These are phyloP conservation scores for Lentinula boryana DNA, from an alignment of 768 basidiomycete species.

Conservation along the genomic window DNA sequence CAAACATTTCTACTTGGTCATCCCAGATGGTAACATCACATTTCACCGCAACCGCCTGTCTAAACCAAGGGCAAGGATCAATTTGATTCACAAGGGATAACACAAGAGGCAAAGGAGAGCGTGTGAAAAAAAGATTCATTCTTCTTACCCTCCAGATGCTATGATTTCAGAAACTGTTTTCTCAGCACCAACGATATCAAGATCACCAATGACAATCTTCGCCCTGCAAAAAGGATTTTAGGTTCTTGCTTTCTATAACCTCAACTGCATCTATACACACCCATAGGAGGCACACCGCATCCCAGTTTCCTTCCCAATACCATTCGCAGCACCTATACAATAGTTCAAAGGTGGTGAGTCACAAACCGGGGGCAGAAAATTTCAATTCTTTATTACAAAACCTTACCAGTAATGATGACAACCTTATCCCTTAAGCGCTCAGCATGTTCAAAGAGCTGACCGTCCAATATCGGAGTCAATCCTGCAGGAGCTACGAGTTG, in stretches of 20 bases:
- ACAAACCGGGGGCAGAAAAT: no score
- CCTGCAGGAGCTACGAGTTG: neutral
- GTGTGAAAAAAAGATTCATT: no score
- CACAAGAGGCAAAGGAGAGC: neutral
- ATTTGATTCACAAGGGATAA: neutral
- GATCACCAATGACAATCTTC: slow-evolving; percentile 23
- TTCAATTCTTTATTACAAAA: neutral
- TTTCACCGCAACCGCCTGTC: neutral
- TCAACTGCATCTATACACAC: neutral
- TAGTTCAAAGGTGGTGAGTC: no score
- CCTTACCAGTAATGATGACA: slow-evolving; percentile 20
- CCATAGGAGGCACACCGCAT: slow-evolving; percentile 15
- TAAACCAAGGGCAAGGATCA: neutral
- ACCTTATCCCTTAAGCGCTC: slow-evolving; percentile 15
- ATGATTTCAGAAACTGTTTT: slow-evolving; percentile 12
- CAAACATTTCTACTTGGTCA: neutral
- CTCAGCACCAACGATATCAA: slow-evolving; percentile 17
- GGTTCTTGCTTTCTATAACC: neutral
- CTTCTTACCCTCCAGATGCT: slow-evolving; percentile 16
- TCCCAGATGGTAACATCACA: slow-evolving; percentile 6
- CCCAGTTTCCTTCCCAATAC: slow-evolving; percentile 20
- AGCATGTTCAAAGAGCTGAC: slow-evolving; percentile 15
- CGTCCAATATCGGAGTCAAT: slow-evolving; percentile 13
- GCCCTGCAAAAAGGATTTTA: slow-evolving; percentile 16
- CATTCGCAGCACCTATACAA: slow-evolving; percentile 14